phyloP scores from a whole-genome alignment of 139 green algal species.

The Desmodesmus armatus region DNA sequence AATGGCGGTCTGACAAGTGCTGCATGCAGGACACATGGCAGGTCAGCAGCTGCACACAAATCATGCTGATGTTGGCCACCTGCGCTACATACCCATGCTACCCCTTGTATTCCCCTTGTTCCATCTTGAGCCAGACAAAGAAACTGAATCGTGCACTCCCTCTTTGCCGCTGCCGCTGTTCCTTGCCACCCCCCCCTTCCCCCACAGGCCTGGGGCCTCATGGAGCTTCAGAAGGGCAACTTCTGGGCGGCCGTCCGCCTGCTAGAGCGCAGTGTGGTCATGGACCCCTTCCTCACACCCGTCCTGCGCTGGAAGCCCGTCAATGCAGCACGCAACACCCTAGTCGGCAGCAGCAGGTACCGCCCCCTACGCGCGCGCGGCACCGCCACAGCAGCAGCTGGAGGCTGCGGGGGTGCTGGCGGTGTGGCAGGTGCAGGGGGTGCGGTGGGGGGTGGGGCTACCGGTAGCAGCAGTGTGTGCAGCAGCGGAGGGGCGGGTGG shows the following conservation, averaged over 20 bases:
- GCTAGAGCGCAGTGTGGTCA: conserved; percentile 36
- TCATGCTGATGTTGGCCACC: no score
- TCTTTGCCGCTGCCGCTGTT: no score
- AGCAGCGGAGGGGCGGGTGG: no score
- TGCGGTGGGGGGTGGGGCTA: neutral
- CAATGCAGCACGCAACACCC: neutral
- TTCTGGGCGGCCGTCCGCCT: conserved; percentile 71
- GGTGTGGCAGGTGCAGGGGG: neutral
- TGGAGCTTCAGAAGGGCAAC: conserved; percentile 86
- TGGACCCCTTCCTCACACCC: conserved; percentile 15
- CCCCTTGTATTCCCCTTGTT: no score
- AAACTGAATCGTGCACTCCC: no score
- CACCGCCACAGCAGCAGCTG: neutral
- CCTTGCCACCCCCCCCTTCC: no score
- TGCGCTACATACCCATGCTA: no score
- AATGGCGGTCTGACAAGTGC: no score
- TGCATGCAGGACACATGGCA: no score
- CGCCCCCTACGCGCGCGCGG: neutral
- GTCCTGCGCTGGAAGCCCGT: conserved; percentile 39
- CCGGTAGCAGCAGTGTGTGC: neutral
- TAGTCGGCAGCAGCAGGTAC: conserved; percentile 10
- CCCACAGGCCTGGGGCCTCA: conserved; percentile 79
- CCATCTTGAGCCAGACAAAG: no score
- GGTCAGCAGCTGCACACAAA: no score
- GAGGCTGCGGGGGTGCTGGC: neutral